Conservation (phyloP, 805 yeast genomes). For the Kodamaea sagamina region DNA sequence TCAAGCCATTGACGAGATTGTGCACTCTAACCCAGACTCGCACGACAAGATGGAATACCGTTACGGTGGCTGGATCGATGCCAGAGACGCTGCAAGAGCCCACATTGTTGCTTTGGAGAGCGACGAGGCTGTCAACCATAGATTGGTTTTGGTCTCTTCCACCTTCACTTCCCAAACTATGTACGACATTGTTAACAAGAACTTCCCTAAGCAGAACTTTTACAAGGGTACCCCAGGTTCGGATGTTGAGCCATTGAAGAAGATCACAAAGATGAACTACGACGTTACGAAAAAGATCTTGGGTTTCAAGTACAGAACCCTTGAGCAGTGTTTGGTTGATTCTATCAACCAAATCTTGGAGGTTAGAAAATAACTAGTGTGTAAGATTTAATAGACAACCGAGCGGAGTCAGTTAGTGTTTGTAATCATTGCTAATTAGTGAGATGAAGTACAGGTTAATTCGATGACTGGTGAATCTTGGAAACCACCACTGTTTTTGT, state of each 20-base stretch:
- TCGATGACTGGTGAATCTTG: too few species aligned
- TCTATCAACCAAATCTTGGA: slow-evolving; percentile 24
- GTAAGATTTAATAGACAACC: background rate
- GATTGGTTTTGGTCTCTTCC: slow-evolving; percentile 17
- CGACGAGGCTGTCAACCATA: slow-evolving; percentile 13
- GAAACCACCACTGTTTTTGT: too few species aligned
- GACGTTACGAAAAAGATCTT: slow-evolving; percentile 22
- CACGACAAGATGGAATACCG: slow-evolving; percentile 9
- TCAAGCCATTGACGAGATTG: slow-evolving; percentile 13
- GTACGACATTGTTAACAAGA: slow-evolving; percentile 22
- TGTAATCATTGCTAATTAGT: background rate
- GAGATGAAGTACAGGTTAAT: too few species aligned
- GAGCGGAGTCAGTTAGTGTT: background rate
- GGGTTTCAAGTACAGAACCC: slow-evolving; percentile 22
- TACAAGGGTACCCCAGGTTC: slow-evolving; percentile 23
- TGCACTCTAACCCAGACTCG: slow-evolving; percentile 13
- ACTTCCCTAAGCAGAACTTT: slow-evolving; percentile 23
- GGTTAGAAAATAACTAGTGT: slow-evolving; percentile 4
- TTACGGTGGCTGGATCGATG: slow-evolving; percentile 18
- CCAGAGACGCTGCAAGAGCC: slow-evolving; percentile 25
- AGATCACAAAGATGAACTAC: slow-evolving; percentile 18
- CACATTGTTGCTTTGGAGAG: slow-evolving; percentile 20
- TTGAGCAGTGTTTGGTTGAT: slow-evolving; percentile 27
- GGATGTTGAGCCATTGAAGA: slow-evolving; percentile 8
- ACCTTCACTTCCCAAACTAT: slow-evolving; percentile 22